Evolutionary conservation across 2,329 filamentous ascomycete genomes (phyloP), one percentile per base, ranked within the genome.

Genomic region (Nothopassalora personata): DNA sequence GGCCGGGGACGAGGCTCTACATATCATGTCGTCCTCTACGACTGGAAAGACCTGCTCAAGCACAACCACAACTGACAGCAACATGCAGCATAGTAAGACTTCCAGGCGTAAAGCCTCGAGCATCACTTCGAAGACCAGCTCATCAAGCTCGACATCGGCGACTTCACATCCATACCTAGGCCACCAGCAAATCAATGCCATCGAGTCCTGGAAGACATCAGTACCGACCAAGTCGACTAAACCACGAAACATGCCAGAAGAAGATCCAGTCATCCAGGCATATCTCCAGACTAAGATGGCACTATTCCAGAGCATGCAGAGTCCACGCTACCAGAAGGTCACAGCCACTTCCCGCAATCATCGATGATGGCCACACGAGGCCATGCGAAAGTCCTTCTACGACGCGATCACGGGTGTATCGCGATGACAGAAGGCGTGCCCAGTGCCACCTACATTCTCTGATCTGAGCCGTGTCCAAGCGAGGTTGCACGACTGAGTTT

Each of bases 261-360:
- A 64, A n/a, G 62, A 64, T 55, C 64, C 70, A 6, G 65, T 66
- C 43, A 62, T 73, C 1, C 67, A 73, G 54, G 71, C 71, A 3
- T 74, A 74, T 50, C 60, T 73, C n/a, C 65, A 69, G 58, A 70
- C 70, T 19, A 73, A 74, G 63, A 62, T 72, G 67, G 68, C 69
- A 6, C 64, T 74, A 13, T 72, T 73, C 53, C 66, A 67, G n/a
- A 68, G 58, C 34, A 58, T 66, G 33, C 28, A 51, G 19, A 31
- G 18, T 10, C 19, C 27, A 10, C 19, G 30, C 47, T 13, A 33
- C 3, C 49, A 51, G 10, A 51, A 51, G 30, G 9, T 51, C 11
- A 11, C 49, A 10, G 49, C 49, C 9, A 34, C 30, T 4, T 34
- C 49, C 49, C 27, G 49, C 5, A 34, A 34, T 10, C n/a, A 34